A percentile compares a stretch with the other conserved stretches of the same genome.
Evolutionary conservation across 306 rosid species (phyloP).

Genomic region (Arachis hypogaea): DNA sequence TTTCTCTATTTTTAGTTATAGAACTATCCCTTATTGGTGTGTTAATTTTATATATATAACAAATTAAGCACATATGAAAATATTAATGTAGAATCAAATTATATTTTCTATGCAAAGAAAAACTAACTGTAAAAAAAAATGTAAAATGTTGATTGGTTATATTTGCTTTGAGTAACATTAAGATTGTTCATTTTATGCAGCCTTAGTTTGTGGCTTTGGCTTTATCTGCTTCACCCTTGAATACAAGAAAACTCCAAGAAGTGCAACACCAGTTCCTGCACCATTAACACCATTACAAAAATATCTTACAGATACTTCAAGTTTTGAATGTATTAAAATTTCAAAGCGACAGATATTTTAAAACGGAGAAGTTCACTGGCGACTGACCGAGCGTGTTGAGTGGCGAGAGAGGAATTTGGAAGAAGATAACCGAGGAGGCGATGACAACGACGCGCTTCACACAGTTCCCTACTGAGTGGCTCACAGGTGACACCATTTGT

Average conservation of each 20-base stretch:
- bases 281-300: neutral
- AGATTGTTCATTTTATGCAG: slow-evolving; percentile 35
- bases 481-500: slow-evolving; percentile 67
- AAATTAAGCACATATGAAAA: neutral
- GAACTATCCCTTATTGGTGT: no score
- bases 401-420: slow-evolving; percentile 57
- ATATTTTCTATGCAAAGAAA: neutral
- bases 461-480: slow-evolving; percentile 77
- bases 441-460: slow-evolving; percentile 75
- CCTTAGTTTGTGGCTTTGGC: slow-evolving; percentile 49
- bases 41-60: no score
- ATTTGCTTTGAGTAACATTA: neutral
- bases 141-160: neutral
- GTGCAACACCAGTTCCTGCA: slow-evolving; percentile 75
- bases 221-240: slow-evolving; percentile 61
- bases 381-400: slow-evolving; percentile 61
- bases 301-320: no score
- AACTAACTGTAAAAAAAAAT: neutral
- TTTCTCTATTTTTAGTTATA: no score
- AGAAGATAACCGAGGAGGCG: slow-evolving; percentile 69
- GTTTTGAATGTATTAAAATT: no score
- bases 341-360: no score
- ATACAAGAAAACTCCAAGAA: slow-evolving; percentile 75
- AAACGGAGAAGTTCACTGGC: no score
- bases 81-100: neutral